A percentile compares a stretch with the other conserved stretches of the same genome.
phyloP scores from a whole-genome alignment of 306 rosid genomes.

The Delonix regia region DNA sequence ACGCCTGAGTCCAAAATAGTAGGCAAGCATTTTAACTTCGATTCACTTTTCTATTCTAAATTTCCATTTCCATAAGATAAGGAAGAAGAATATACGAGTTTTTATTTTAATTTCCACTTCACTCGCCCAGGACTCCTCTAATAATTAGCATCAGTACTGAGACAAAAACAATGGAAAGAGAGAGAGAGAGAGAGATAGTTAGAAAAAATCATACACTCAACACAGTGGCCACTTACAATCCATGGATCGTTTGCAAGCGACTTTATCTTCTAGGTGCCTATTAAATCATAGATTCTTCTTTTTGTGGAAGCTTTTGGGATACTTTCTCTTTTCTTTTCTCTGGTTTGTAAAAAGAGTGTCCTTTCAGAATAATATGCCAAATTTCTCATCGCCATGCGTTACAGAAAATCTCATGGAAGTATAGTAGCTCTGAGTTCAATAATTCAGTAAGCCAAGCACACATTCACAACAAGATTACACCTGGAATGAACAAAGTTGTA shows the following conservation, averaged over 20 bases:
- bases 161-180: background rate
- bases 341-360: constrained; percentile 12
- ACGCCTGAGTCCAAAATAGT: no score
- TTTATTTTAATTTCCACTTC: background rate
- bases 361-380: constrained; percentile 8
- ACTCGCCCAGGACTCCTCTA: background rate
- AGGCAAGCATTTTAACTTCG: no score
- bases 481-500: constrained; percentile 21
- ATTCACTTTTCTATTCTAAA: no score
- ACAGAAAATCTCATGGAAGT: constrained; percentile 31
- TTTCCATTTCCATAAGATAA: no score
- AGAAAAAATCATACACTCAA: background rate
- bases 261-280: constrained; percentile 32
- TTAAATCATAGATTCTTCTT: constrained; percentile 27
- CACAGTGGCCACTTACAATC: background rate
- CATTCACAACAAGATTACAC: constrained; percentile 26
- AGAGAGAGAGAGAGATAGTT: no score
- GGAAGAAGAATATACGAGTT: background rate
- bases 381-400: constrained; percentile 40
- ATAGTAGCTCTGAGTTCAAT: constrained; percentile 25
- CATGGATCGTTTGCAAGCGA: constrained; percentile 10
- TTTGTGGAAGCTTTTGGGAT: constrained; percentile 20
- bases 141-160: background rate
- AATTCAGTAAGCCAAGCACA: constrained; percentile 27
- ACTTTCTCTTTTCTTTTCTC: constrained; percentile 11